Percentiles rank a stretch among this genome's conserved stretches.
These are phyloP conservation scores for Microcyclosporella mali DNA, from an alignment of 2,329 filamentous ascomycete genomes.

Conservation along the genomic window DNA sequence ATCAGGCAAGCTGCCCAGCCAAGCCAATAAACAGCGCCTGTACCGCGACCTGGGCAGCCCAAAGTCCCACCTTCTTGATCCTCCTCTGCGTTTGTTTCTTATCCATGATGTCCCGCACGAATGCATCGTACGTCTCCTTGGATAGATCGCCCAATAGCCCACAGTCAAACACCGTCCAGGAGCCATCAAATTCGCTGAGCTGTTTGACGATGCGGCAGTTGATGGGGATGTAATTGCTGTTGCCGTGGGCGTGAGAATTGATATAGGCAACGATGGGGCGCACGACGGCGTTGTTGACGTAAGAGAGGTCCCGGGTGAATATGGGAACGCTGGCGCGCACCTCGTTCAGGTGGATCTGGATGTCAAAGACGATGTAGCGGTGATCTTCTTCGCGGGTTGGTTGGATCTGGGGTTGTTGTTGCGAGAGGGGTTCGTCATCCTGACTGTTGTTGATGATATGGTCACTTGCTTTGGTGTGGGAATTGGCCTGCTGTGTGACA, in stretches of 20 bases:
- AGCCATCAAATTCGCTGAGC: constrained; percentile 82
- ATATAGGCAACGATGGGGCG: constrained; percentile 97
- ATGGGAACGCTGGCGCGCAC: constrained; percentile 88
- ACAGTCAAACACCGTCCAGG: constrained; percentile 91
- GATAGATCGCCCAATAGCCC: constrained; percentile 90
- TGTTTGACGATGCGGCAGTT: constrained; percentile 91
- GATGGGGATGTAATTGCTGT: constrained; percentile 89
- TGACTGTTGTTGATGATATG: constrained; percentile 21
- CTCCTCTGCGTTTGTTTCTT: constrained; percentile 78
- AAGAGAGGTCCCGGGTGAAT: constrained; percentile 86
- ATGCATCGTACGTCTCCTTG: constrained; percentile 89
- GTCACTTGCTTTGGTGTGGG: constrained; percentile 9
- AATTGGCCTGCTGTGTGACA: constrained; percentile 49
- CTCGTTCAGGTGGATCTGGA: constrained; percentile 91
- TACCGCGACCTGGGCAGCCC: constrained; percentile 86
- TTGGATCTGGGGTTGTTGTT: constrained; percentile 2
- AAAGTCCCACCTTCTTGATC: constrained; percentile 93
- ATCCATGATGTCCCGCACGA: constrained; percentile 84
- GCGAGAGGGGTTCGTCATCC: not conserved
- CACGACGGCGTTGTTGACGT: constrained; percentile 91
- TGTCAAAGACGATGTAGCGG: constrained; percentile 84
- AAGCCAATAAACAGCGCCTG: constrained; percentile 94
- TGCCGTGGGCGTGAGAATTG: constrained; percentile 60
- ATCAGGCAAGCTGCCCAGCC: constrained; percentile 67
- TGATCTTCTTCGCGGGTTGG: constrained; percentile 49